phyloP scores from a whole-genome alignment of 352 stramenopile species.

The Phytopythium boreale region DNA sequence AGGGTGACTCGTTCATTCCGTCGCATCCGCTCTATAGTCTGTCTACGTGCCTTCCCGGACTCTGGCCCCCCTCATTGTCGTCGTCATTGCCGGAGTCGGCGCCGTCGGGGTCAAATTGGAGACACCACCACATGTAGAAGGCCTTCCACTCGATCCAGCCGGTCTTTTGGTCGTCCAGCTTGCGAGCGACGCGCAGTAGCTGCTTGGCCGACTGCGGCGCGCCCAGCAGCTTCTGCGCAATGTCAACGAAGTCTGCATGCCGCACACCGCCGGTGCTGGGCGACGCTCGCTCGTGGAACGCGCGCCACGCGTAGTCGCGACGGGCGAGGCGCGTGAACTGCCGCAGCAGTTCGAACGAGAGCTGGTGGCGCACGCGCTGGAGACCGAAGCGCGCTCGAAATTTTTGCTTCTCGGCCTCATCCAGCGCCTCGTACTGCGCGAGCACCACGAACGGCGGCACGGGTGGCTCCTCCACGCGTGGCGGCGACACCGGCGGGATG shows the following conservation, averaged over 20 bases:
- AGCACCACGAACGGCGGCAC: constrained; percentile 56
- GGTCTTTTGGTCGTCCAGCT: constrained; percentile 47
- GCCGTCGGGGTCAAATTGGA: constrained; percentile 27
- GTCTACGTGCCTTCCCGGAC: too few relatives aligned
- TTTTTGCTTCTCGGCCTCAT: constrained; percentile 40
- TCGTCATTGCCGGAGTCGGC: background rate
- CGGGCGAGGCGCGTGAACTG: constrained; percentile 64
- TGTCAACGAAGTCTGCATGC: constrained; percentile 42
- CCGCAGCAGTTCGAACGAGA: constrained; percentile 60
- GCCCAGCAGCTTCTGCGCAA: constrained; percentile 36
- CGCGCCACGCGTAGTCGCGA: constrained; percentile 51
- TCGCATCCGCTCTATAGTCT: too few relatives aligned
- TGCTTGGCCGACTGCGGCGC: constrained; percentile 39
- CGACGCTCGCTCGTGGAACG: constrained; percentile 37
- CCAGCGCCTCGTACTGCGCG: constrained; percentile 53
- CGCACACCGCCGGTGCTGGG: constrained; percentile 14
- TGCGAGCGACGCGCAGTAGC: constrained; percentile 37
- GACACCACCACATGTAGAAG: constrained; percentile 68
- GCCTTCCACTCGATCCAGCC: constrained; percentile 54
- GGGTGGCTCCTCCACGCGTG: constrained; percentile 23
- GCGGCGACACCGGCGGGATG: constrained; percentile 31
- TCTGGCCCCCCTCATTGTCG: constrained; percentile 5
- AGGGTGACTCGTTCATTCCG: too few relatives aligned
- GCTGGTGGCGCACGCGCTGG: constrained; percentile 53
- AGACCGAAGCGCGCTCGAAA: constrained; percentile 58